Percentiles rank a stretch among this genome's conserved stretches.
phyloP scores from a whole-genome alignment of 2,329 filamentous ascomycete genomes.

The Pseudopithomyces chartarum region DNA sequence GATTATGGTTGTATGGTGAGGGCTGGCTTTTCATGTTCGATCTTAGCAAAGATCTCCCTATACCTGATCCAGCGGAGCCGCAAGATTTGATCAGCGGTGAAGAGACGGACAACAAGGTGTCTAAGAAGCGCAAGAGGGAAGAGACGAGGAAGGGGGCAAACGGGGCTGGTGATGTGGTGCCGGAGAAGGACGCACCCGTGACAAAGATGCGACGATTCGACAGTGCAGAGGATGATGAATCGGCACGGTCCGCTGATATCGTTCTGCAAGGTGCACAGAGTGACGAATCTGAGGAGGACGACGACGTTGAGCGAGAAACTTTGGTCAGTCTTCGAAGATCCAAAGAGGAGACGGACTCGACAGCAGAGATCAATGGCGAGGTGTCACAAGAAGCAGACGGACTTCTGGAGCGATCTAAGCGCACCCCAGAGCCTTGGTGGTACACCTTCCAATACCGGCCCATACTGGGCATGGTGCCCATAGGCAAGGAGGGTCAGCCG shows the following conservation, averaged over 20 bases:
- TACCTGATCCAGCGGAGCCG: conserved; percentile 19
- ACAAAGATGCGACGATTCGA: conserved; percentile 56
- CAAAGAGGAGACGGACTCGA: conserved; percentile 21
- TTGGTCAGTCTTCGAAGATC: conserved; percentile 33
- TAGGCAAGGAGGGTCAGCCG: conserved; percentile 52
- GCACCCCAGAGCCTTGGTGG: conserved; percentile 62
- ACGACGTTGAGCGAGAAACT: conserved; percentile 37
- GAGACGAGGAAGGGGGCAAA: conserved; percentile 43
- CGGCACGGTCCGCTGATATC: conserved; percentile 31
- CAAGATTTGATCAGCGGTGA: conserved; percentile 16
- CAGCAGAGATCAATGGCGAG: conserved; percentile 17
- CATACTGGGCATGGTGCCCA: conserved; percentile 76
- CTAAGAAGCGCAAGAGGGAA: conserved; percentile 39
- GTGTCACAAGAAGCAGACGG: conserved; percentile 16
- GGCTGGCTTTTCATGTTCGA: conserved; percentile 94
- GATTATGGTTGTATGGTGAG: conserved; percentile 86
- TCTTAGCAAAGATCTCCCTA: conserved; percentile 68
- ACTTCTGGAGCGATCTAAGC: conserved; percentile 25
- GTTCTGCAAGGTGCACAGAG: conserved; percentile 27
- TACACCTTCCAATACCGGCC: conserved; percentile 91
- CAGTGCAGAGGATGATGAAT: conserved; percentile 41
- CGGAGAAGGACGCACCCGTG: conserved; percentile 52
- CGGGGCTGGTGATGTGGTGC: conserved; percentile 62
- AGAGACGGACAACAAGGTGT: conserved; percentile 18
- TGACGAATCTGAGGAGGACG: conserved; percentile 37